Conservation (phyloP, 768 basidiomycete genomes). For the Agaricus sinodeliciosus region DNA sequence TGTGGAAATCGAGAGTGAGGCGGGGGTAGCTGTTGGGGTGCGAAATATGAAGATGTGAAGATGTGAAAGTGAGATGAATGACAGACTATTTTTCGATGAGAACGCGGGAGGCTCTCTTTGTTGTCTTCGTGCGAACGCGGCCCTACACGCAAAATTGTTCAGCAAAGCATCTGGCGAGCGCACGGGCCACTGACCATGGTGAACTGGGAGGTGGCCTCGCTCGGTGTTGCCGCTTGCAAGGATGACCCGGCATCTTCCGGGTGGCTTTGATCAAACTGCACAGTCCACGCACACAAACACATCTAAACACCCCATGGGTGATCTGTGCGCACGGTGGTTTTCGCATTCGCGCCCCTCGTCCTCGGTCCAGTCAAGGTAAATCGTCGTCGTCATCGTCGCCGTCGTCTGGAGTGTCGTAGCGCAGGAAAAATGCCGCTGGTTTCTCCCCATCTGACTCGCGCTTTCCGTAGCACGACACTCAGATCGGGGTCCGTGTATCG, state of each 20-base stretch:
- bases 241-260: slow-evolving; percentile 19
- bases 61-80: neutral
- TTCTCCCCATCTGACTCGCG: slow-evolving; percentile 67
- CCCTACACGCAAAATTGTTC: slow-evolving; percentile 50
- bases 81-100: slow-evolving; percentile 95
- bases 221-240: slow-evolving; percentile 16
- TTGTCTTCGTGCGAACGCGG: slow-evolving; percentile 99
- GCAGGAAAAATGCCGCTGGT: slow-evolving; percentile 3
- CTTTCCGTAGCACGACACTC: slow-evolving; percentile 81
- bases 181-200: slow-evolving; percentile 42
- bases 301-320: neutral
- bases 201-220: neutral
- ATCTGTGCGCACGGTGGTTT: neutral
- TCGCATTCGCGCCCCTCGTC: neutral
- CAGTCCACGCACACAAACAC: slow-evolving; percentile 23
- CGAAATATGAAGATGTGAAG: neutral
- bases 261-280: slow-evolving; percentile 38
- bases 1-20: slow-evolving; percentile 98
- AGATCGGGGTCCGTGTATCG: slow-evolving; percentile 48
- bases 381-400: slow-evolving; percentile 17
- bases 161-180: slow-evolving; percentile 7
- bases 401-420: slow-evolving; percentile 21
- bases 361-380: too few relatives aligned
- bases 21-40: slow-evolving; percentile 79
- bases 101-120: slow-evolving; percentile 97